Evolutionary conservation across 305 asterid species (phyloP).

Genomic region (Fraxinus xanthoxyloides): DNA sequence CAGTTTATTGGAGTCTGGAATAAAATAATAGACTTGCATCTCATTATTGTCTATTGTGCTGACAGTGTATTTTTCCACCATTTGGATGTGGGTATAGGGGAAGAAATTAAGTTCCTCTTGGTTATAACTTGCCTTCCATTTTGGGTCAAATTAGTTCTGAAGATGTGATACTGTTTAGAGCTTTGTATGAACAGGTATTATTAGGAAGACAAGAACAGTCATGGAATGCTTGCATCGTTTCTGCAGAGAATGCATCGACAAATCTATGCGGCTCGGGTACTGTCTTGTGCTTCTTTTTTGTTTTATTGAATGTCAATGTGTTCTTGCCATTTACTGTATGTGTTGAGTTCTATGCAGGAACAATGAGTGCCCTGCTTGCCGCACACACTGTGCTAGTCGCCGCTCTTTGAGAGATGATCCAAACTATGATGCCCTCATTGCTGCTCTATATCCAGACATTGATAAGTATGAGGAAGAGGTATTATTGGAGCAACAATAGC

Average conservation of each 20-base stretch:
- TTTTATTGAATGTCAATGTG: constrained; percentile 17
- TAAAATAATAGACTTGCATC: constrained; percentile 15
- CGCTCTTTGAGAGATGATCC: constrained; percentile 97
- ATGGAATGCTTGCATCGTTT: constrained; percentile 99
- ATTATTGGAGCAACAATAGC: constrained; percentile 15
- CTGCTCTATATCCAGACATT: constrained; percentile 45
- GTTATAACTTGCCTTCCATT: constrained; percentile 2
- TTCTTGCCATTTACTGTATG: constrained; percentile 16
- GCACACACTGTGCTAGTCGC: constrained; percentile 98
- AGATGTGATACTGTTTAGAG: constrained; percentile 3
- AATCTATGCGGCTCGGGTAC: constrained; percentile 89
- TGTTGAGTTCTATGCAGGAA: constrained; percentile 52
- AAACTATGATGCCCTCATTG: constrained; percentile 55
- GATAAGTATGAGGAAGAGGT: constrained; percentile 61
- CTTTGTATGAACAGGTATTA: constrained; percentile 58
- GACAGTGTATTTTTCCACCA: background rate
- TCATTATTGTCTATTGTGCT: constrained; percentile 11
- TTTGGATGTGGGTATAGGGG: background rate
- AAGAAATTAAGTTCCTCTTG: background rate
- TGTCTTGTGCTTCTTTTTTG: constrained; percentile 23
- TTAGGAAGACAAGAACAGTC: constrained; percentile 96
- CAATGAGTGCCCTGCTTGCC: constrained; percentile 98
- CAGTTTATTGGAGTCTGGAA: background rate
- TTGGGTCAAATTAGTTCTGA: background rate
- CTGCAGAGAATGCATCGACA: constrained; percentile 98